A percentile compares a stretch with the other conserved stretches of the same genome.
phyloP scores from a whole-genome alignment of 441 rosid genomes.

The California macrophylla region DNA sequence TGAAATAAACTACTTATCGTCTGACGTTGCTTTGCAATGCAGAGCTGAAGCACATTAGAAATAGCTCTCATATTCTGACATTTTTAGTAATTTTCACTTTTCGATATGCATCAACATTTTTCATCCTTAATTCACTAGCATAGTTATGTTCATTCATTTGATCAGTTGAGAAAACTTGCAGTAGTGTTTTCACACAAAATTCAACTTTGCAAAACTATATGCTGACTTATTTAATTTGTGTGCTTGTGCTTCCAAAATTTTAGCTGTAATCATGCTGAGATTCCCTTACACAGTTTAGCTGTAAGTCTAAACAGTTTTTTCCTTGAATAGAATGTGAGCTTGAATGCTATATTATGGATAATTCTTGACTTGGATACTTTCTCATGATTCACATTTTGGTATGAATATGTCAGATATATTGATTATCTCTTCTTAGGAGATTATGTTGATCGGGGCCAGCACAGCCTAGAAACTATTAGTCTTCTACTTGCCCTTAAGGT shows the following conservation, averaged over 20 bases:
- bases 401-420: conserved; percentile 60
- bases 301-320: neutral
- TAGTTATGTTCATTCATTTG: neutral
- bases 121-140: neutral
- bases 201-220: neutral
- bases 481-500: conserved; percentile 98
- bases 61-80: neutral
- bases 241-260: neutral
- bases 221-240: neutral
- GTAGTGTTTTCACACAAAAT: neutral
- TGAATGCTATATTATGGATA: neutral
- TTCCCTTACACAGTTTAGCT: neutral
- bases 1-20: neutral
- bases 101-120: neutral
- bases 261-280: neutral
- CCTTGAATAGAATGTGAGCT: neutral
- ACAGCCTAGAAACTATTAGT: conserved; percentile 86
- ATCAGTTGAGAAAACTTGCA: neutral
- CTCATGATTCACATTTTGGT: conserved; percentile 12
- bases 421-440: conserved; percentile 99
- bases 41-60: neutral
- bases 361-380: neutral
- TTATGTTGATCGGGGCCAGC: conserved; percentile 98
- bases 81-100: neutral
- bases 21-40: neutral